Base-by-base conservation (phyloP, 2,329 filamentous ascomycete species). In the Alternaria angustiovoidea region DNA sequence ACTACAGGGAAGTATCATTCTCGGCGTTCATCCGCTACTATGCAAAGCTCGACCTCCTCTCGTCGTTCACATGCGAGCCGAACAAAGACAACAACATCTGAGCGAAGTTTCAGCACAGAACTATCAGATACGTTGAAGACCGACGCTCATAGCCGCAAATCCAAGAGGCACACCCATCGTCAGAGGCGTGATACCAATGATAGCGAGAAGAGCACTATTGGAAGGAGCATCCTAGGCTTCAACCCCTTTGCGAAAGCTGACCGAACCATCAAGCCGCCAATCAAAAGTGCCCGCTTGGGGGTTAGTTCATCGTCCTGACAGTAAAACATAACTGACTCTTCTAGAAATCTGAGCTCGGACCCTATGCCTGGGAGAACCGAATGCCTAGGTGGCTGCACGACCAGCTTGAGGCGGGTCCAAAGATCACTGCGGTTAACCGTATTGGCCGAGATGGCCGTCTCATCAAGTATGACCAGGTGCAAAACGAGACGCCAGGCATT, bases 331-430 rank as follows among this genome's bases (percentile, higher is more conserved):
- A 47, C 68, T 75, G 41, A 77, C 36, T 11, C n/a, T 20, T 32
- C 64, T 66, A 82, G 71, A 79, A 75, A 70, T 70, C 70, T 6
- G 81, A 83, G 62, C 76, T 83, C 6, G 82, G 82, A n/a, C 81
- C 82, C 12, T 72, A 83, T 66, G 81, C 81, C 0, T 82, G 74
- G 69, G 82, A 84, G 62, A 75, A 80, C 12, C 69, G 68, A 34
- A 83, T 84, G 82, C 82, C 82, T 5, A 68, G 57, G 32, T 76
- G 78, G 71, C 76, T 84, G 1, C 77, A 79, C 41, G 72, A 78
- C 16, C 74, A 77, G 49, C 76, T 84, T 11, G 70, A 77, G 24
- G 72, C 76, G 18, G 81, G 78, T 11, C 79, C 80, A 5, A 72
- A 77, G 59, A 77, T 81, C 28, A 75, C 70, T 11, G 42, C 71